Evolutionary conservation across 106 monocot species (phyloP), one percentile per base, ranked within the genome.

Genomic region (Triglochin maritima): DNA sequence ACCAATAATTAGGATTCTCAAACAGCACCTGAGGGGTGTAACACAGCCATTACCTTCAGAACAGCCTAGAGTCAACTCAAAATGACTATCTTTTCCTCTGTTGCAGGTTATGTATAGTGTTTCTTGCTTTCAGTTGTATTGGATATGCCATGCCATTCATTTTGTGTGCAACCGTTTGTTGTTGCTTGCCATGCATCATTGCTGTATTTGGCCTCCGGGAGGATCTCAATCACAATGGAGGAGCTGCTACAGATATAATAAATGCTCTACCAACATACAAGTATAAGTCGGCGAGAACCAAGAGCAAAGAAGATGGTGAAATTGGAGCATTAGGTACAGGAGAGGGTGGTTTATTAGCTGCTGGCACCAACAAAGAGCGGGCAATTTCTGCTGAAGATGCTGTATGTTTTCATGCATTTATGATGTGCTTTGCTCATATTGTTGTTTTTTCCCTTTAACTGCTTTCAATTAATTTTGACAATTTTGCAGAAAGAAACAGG

Each of bases 131-230:
- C 67, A 79, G 87, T 62, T 84, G 84, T 64, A 84, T 87, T n/a
- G 79, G 87, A 9, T 87, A 87, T 71, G 81, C 81, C 6, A 74
- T 87, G 87, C 87, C 87, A 2, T 84, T 84, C 68, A 77, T 87
- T 16, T 57, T 87, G 13, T 87, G 84, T 74, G 78, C 71, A 29
- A 81, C 78, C 50, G 76, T 87, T 47, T 87, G 87, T 67, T 87
- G 87, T 71, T 87, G 87, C 74, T 69, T 87, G 68, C 87, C 87
- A 2, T 87, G 87, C 60, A 87, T 87, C 49, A 84, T 84, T 44
- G 79, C 81, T 9, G 64, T 87, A 7, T 57, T 87, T 65, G 87
- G 87, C 69, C 60, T 73, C n/a, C 73, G 81, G 72, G 87, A 84
- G 60, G 87, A 87, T 50, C 51, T 81, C 52, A 62, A 51, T 47